These are phyloP conservation scores for Aspergillus floridensis DNA, from an alignment of 2,329 filamentous ascomycete species.

Conservation along the genomic window DNA sequence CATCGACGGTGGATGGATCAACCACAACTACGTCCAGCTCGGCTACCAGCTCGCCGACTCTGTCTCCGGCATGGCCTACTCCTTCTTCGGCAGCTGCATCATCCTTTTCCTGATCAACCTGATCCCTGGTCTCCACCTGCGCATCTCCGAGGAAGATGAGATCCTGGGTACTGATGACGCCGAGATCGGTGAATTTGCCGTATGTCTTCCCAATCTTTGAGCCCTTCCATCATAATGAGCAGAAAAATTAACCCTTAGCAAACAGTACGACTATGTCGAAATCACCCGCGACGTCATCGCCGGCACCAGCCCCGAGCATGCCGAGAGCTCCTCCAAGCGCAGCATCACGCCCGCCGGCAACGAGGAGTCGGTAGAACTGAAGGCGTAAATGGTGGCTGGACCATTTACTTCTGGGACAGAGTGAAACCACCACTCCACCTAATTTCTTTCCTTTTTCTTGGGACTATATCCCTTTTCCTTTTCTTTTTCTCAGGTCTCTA, in stretches of 20 bases:
- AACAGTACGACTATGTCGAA: conserved; percentile 82
- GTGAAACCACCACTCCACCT: neutral
- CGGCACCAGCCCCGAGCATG: conserved; percentile 18
- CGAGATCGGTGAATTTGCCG: conserved; percentile 89
- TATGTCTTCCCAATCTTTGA: conserved; percentile 36
- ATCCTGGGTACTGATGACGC: conserved; percentile 83
- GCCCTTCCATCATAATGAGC: neutral
- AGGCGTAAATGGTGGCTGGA: conserved; percentile 18
- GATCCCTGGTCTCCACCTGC: conserved; percentile 71
- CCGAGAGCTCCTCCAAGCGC: conserved; percentile 30
- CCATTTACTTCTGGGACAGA: neutral
- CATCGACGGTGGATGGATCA: conserved; percentile 77
- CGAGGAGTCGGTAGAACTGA: conserved; percentile 22
- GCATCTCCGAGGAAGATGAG: conserved; percentile 73
- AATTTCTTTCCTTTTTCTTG: neutral
- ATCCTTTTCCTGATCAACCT: conserved; percentile 80
- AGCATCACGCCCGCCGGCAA: conserved; percentile 27
- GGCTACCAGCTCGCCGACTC: conserved; percentile 83
- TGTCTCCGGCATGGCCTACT: conserved; percentile 71
- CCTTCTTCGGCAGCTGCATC: conserved; percentile 71
- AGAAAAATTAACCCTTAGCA: neutral
- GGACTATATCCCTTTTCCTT: neutral
- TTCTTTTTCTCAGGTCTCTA: neutral
- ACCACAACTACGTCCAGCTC: conserved; percentile 79
- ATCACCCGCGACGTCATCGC: conserved; percentile 66